A percentile compares a stretch with the other conserved stretches of the same genome.
Evolutionary conservation across 106 monocot species (phyloP).

Genomic region (Iris macrosiphon): DNA sequence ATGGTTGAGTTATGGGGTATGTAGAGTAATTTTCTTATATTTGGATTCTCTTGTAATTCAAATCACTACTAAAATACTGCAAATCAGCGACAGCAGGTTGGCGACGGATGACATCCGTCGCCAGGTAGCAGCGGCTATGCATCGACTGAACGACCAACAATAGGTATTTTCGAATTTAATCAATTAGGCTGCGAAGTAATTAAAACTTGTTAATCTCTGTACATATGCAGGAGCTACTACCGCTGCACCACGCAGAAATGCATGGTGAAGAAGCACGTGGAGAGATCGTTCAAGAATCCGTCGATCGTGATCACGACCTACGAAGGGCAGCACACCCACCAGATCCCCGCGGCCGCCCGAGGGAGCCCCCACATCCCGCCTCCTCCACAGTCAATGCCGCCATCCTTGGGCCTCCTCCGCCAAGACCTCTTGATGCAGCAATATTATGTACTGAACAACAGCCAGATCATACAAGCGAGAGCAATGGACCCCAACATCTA

Average conservation of each 20-base stretch:
- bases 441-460: background rate
- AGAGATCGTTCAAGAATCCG: slow-evolving; percentile 77
- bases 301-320: slow-evolving; percentile 82
- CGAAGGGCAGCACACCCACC: slow-evolving; percentile 87
- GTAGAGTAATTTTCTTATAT: no score
- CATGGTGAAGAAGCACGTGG: slow-evolving; percentile 84
- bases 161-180: no score
- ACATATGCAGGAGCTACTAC: slow-evolving; percentile 76
- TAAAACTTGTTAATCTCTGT: background rate
- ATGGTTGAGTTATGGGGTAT: no score
- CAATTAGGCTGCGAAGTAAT: no score
- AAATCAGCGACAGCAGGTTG: no score
- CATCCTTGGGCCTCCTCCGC: slow-evolving; percentile 12
- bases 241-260: slow-evolving; percentile 92
- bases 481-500: slow-evolving; percentile 20
- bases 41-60: no score
- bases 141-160: no score
- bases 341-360: slow-evolving; percentile 49
- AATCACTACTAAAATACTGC: no score
- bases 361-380: slow-evolving; percentile 35
- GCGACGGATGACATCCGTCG: no score
- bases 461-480: background rate
- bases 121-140: no score
- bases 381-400: slow-evolving; percentile 8
- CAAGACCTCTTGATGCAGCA: slow-evolving; percentile 22